Base-by-base conservation (phyloP, 495 filamentous ascomycete genomes). In the Penicillium psychrofluorescens region DNA sequence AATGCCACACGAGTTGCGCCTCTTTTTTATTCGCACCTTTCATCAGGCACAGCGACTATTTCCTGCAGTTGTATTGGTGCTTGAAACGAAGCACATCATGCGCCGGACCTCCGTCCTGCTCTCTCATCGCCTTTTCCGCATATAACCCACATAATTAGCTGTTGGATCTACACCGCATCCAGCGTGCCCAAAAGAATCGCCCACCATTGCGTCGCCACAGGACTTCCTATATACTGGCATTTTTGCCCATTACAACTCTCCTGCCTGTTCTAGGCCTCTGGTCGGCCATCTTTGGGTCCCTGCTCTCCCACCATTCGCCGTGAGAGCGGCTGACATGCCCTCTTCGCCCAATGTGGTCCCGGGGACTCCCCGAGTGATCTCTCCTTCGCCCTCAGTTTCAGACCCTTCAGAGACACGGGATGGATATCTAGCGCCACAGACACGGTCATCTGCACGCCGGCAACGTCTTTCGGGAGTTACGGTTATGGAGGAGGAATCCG, bases 311-410 rank as follows among this genome's bases (percentile, higher is more conserved):
- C 73, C 70, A 70, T 59, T 79, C 60, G 56, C 44, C 55, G 54
- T 56, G 27, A 55, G 44, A 61, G 38, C 56, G 51, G 39, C 55
- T 59, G 50, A 51, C 22, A 81, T 79, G 75, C 56, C 77, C 35
- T 68, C 55, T 11, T 46, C 65, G 31, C 56, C 64, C 45, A 59
- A 58, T 36, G 54, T 64, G 40, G 67, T 83, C 29, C 84, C 84
- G 41, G 72, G 76, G 40, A 83, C 78, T 44, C 84, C 84, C 49
- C 78, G 83, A 51, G 77, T 87, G 51, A 85, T 82, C 45, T 85
- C 83, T 16, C 84, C 84, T 12, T 80, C 80, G 14, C 83, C 83
- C 41, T 76, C 82, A 2, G 73, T 79, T 11, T 80, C 81, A 42
- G 81, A 85, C 39, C 54, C 50, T 28, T 66, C 65, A 52, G 55